Evolutionary conservation across 306 rosid genomes (phyloP).

Genomic region (Cucumis cinereus): DNA sequence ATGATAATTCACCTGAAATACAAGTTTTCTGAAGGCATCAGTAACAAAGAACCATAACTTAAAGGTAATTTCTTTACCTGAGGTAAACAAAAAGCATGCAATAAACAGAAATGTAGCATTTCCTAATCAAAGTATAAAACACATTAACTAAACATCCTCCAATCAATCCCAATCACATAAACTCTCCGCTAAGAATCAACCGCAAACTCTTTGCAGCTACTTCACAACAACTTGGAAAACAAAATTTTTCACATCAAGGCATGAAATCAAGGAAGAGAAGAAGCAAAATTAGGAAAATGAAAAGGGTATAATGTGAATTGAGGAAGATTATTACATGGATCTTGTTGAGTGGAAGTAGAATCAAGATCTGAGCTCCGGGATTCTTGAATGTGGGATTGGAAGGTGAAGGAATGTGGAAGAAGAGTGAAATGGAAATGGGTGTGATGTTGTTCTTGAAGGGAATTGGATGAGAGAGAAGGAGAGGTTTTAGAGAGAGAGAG

Average conservation of each 20-base stretch:
- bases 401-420: neutral
- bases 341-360: neutral
- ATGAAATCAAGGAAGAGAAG: neutral
- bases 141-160: neutral
- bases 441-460: neutral
- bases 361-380: conserved; percentile 5
- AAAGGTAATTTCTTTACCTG: neutral
- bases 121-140: neutral
- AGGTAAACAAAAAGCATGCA: neutral
- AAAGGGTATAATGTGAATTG: neutral
- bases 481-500: neutral
- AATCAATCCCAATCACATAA: neutral
- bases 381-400: conserved; percentile 2
- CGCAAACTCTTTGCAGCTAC: neutral
- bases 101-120: neutral
- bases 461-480: neutral
- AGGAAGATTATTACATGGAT: conserved; percentile 4
- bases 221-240: neutral
- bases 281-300: neutral
- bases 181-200: neutral
- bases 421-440: neutral
- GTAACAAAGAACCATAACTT: neutral
- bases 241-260: neutral
- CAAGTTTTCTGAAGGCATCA: neutral
- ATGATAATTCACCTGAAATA: neutral